Evolutionary conservation across 2,329 filamentous ascomycete species (phyloP).

Genomic region (Akanthomyces muscarius): DNA sequence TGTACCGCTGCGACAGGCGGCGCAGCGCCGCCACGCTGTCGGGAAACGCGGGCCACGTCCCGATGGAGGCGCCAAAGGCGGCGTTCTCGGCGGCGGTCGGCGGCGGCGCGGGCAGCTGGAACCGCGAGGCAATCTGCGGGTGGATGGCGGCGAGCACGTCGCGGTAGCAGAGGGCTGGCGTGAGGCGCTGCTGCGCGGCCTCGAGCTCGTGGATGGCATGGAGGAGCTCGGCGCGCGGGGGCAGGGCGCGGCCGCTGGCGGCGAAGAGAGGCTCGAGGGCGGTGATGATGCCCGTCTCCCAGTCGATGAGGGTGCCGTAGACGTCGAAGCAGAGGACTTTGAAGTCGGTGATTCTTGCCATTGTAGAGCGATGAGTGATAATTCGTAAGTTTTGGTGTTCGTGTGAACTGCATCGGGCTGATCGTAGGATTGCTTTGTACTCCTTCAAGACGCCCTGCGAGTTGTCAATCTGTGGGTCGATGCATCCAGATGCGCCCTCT

Average conservation of each 20-base stretch:
- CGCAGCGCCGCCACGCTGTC: constrained; percentile 55
- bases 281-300: constrained; percentile 61
- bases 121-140: constrained; percentile 42
- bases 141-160: constrained; percentile 51
- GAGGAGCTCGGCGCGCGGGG: constrained; percentile 37
- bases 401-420: neutral
- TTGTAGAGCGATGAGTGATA: neutral
- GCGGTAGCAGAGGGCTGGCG: constrained; percentile 57
- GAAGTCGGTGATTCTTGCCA: constrained; percentile 25
- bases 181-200: constrained; percentile 48
- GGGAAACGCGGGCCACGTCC: constrained; percentile 54
- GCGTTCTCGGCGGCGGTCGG: constrained; percentile 38
- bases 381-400: neutral
- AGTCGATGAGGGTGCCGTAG: constrained; percentile 78
- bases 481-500: neutral
- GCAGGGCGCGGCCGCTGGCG: constrained; percentile 26
- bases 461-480: neutral
- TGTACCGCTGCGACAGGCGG: constrained; percentile 45
- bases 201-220: constrained; percentile 41
- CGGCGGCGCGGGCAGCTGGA: too few relatives aligned
- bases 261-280: constrained; percentile 49
- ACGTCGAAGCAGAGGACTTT: constrained; percentile 66
- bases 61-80: constrained; percentile 50
- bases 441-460: neutral
- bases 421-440: neutral